A percentile compares a stretch with the other conserved stretches of the same genome.
Evolutionary conservation across 768 basidiomycete species (phyloP).

Genomic region (Lactifluus rugatus): DNA sequence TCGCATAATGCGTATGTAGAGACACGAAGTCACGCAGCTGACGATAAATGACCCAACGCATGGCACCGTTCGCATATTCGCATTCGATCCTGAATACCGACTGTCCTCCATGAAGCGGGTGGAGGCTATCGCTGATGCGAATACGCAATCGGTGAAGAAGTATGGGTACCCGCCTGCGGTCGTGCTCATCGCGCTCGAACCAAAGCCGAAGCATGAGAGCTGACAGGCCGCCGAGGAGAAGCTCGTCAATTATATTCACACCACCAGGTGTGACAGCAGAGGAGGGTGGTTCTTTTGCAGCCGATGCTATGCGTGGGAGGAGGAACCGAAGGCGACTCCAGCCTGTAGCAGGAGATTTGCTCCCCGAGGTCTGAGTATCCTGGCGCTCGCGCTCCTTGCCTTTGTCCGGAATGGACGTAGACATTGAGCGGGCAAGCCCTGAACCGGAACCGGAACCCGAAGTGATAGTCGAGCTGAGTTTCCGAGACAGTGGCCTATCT

Average conservation of each 20-base stretch:
- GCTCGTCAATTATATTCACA: conserved; percentile 75
- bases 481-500: not conserved
- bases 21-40: conserved; percentile 87
- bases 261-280: conserved; percentile 41
- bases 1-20: conserved; percentile 79
- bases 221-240: conserved; percentile 71
- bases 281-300: conserved; percentile 24
- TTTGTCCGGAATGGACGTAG: conserved; percentile 3
- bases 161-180: conserved; percentile 68
- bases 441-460: conserved; percentile 2
- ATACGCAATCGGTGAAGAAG: conserved; percentile 75
- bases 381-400: conserved; percentile 6
- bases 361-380: conserved; percentile 19
- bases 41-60: conserved; percentile 92
- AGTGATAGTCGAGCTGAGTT: not conserved
- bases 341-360: conserved; percentile 28
- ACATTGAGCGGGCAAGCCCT: not conserved
- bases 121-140: conserved; percentile 76
- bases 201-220: conserved; percentile 70
- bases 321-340: conserved; percentile 63
- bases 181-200: conserved; percentile 82
- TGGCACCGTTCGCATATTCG: conserved; percentile 89
- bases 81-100: conserved; percentile 89
- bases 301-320: conserved; percentile 43
- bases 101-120: conserved; percentile 66